Evolutionary conservation across 2,329 filamentous ascomycete genomes (phyloP).

Genomic region (Stachybotrys elegans): DNA sequence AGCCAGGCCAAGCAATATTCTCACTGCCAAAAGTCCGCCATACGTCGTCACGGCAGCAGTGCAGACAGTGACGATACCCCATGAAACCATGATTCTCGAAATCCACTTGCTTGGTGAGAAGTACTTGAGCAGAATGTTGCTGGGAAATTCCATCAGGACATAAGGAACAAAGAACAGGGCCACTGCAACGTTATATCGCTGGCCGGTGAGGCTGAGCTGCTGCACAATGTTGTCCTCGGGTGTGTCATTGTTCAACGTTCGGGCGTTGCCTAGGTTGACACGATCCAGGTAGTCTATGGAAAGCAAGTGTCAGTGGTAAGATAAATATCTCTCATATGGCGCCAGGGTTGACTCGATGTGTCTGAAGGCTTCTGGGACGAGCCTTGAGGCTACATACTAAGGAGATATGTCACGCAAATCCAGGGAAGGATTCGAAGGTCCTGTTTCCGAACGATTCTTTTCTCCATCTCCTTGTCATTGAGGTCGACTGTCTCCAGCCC

Average conservation of each 20-base stretch:
- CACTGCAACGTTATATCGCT: conserved; percentile 25
- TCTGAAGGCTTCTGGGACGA: no score
- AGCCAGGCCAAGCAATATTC: conserved; percentile 45
- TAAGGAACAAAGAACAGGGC: conserved; percentile 25
- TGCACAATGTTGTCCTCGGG: conserved; percentile 26
- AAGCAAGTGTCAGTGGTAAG: conserved; percentile 2
- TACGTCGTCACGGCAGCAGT: conserved; percentile 43
- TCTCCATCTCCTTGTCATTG: conserved; percentile 27
- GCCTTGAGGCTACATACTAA: conserved; percentile 14
- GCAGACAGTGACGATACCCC: conserved; percentile 45
- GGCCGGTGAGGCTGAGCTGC: conserved; percentile 23
- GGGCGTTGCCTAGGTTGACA: conserved; percentile 27
- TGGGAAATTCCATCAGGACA: conserved; percentile 25
- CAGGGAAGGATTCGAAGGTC: conserved; percentile 26
- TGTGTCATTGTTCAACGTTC: conserved; percentile 26
- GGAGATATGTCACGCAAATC: conserved; percentile 25
- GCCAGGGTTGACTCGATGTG: neutral
- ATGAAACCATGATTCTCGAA: conserved; percentile 35
- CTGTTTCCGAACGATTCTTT: conserved; percentile 25
- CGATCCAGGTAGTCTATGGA: conserved; percentile 19
- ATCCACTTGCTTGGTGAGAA: conserved; percentile 29
- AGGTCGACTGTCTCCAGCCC: conserved; percentile 27
- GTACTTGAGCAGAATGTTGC: conserved; percentile 28
- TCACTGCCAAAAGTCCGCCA: conserved; percentile 38
- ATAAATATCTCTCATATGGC: no score